Base-by-base conservation (phyloP, 2,329 filamentous ascomycete genomes). In the Fusarium cicatricum region DNA sequence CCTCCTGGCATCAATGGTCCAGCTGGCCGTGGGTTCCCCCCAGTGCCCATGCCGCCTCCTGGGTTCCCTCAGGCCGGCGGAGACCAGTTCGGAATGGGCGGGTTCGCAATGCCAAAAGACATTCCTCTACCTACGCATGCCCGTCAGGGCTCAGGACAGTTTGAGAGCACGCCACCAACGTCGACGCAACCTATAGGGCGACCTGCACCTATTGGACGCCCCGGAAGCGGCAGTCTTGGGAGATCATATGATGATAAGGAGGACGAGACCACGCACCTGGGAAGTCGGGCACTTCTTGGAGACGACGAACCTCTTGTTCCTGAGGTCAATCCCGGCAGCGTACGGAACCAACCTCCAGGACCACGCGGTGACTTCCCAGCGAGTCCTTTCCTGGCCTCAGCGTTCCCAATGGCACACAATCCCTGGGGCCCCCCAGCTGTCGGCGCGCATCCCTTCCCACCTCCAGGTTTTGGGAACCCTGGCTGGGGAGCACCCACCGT, bases 121-220 rank as follows among this genome's bases (percentile, higher is more conserved):
- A 52, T 47, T 0, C 68, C 70, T 11, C 66, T 65, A 7, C 44
- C 80, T 42, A 73, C 84, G 5, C 92, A 96, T 74, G 89, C 89
- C 9, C 84, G 92, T 58, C 91, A 96, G 65, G 82, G 85, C 11
- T 96, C 92, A 6, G 81, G 81, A 11, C 88, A 88, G 11, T 86
- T 88, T 58, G 90, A 93, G 9, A 78, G 79, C n/a, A 64, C 74
- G 5, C 70, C 77, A 8, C 74, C 77, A 21, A 74, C 80, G 11
- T 79, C 85, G 48, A 81, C 88, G 29, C 88, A 92, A 60, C 90
- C 91, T 2, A 94, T 96, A 57, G 84, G 89, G 39, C 85, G 92
- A 48, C 94, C 93, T 21, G 86, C 90, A 19, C 94, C 94, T 1
- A 97, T 98, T 60, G 91, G 94, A 59, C 85, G 92, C 29, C 94